A percentile compares a stretch with the other conserved stretches of the same genome.
Evolutionary conservation across 441 rosid species (phyloP).

Genomic region (Geranium incanum): DNA sequence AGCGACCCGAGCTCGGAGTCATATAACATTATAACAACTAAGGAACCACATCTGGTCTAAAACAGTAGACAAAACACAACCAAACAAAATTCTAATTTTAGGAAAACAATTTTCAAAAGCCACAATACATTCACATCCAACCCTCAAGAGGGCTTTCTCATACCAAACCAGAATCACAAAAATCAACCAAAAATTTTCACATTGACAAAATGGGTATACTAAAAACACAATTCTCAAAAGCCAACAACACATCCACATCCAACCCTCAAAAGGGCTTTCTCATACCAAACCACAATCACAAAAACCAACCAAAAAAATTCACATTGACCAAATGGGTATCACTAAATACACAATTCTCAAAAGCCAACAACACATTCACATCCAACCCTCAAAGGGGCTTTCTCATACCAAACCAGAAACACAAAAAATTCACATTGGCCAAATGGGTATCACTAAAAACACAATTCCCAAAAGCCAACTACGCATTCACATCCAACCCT

Average conservation of each 20-base stretch:
- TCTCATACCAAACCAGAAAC: background rate
- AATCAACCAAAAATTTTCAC: background rate
- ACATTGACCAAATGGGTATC: too few species aligned
- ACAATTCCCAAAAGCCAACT: too few species aligned
- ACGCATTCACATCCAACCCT: too few species aligned
- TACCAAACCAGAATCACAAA: background rate
- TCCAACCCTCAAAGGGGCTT: too few species aligned
- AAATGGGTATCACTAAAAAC: too few species aligned
- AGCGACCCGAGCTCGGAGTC: background rate
- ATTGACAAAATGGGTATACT: too few species aligned
- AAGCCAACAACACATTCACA: too few species aligned
- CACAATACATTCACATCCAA: background rate
- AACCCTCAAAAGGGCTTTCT: too few species aligned
- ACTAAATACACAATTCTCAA: too few species aligned
- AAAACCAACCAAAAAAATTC: background rate
- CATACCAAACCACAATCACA: background rate
- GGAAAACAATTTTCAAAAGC: background rate
- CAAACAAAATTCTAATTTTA: background rate
- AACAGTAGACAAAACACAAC: background rate
- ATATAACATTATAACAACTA: background rate
- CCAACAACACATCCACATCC: too few species aligned
- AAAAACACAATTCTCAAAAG: too few species aligned
- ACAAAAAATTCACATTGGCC: background rate
- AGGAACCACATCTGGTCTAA: background rate
- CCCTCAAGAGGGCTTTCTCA: constrained; percentile 1